Conservation (phyloP, 345 rosid genomes). For the Mangifera indica region DNA sequence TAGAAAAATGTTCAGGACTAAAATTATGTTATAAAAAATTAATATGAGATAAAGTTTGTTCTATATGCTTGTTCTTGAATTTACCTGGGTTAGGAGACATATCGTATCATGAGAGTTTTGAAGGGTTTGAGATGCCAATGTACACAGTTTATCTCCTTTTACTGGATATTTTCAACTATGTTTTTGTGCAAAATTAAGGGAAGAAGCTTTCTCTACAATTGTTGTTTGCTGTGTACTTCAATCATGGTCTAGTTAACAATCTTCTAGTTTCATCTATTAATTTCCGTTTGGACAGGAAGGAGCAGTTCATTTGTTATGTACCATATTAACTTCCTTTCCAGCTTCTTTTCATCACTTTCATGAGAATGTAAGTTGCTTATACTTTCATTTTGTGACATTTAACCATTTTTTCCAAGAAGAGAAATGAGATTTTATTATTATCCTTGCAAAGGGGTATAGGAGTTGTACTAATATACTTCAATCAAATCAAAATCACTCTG, state of each 20-base stretch:
- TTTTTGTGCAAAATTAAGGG: neutral
- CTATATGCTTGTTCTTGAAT: neutral
- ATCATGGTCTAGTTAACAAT: neutral
- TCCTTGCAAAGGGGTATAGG: too few relatives aligned
- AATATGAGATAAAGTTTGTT: too few relatives aligned
- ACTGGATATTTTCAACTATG: neutral
- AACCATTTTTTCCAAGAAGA: neutral
- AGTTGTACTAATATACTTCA: neutral
- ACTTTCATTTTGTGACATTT: neutral
- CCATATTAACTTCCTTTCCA: constrained; percentile 57
- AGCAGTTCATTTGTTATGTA: constrained; percentile 46
- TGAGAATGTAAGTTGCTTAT: constrained; percentile 50
- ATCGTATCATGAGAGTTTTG: neutral
- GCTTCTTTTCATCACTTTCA: constrained; percentile 58
- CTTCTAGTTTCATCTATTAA: constrained; percentile 11
- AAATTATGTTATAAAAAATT: neutral
- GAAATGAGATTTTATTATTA: too few relatives aligned
- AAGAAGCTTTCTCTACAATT: too few relatives aligned
- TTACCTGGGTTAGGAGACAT: neutral
- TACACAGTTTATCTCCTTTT: neutral
- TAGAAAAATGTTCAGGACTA: neutral
- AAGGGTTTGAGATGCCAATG: neutral
- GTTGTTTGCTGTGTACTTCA: neutral
- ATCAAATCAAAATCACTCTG: neutral
- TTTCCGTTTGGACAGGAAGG: constrained; percentile 51